These are phyloP conservation scores for Cercospora sp. DNA, from an alignment of 2,329 filamentous ascomycete genomes.

Conservation along the genomic window DNA sequence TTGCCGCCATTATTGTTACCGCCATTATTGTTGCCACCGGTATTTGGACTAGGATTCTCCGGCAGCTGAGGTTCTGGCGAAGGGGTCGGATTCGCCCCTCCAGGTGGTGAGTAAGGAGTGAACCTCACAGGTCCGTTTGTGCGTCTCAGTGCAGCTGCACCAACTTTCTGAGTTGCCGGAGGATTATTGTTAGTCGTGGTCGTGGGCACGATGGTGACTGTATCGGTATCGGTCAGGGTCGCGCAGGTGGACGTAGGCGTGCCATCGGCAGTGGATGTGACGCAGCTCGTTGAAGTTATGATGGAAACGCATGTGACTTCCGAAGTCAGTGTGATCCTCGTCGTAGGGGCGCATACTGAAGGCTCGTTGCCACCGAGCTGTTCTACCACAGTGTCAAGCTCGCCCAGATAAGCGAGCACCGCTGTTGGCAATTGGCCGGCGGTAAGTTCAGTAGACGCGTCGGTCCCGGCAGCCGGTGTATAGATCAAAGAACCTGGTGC, in stretches of 20 bases:
- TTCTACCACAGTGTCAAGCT: neutral
- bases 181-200: neutral
- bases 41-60: neutral
- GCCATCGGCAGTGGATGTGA: neutral
- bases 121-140: neutral
- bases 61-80: neutral
- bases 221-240: neutral
- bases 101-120: neutral
- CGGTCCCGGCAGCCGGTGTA: neutral
- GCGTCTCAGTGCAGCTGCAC: neutral
- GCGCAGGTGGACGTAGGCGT: neutral
- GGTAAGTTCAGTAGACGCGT: neutral
- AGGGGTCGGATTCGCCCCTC: neutral
- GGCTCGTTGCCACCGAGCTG: slow-evolving; percentile 1
- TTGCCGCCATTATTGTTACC: neutral
- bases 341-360: neutral
- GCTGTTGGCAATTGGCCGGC: neutral
- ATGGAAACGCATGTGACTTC: neutral
- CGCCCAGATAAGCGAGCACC: neutral
- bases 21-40: neutral
- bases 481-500: neutral
- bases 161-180: neutral
- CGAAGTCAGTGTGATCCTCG: neutral
- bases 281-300: neutral
- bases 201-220: neutral